Percentiles rank a stretch among this genome's conserved stretches.
Conservation (phyloP, 2,329 filamentous ascomycete genomes). For the Botryotinia globosa region DNA sequence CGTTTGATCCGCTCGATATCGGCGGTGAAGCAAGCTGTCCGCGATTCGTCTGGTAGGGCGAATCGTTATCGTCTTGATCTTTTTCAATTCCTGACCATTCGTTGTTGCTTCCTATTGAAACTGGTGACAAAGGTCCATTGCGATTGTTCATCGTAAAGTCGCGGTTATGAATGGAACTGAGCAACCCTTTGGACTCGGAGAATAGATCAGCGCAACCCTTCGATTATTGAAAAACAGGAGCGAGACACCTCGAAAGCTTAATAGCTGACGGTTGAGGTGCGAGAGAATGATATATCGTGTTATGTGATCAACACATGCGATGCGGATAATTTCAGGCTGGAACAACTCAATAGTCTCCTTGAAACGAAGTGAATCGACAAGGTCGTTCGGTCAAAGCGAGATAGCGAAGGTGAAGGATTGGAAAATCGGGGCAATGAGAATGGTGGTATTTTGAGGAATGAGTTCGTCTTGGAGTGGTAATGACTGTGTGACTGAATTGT, state of each 20-base stretch:
- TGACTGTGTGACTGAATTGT: conserved; percentile 20
- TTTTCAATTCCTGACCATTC: conserved; percentile 74
- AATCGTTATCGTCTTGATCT: conserved; percentile 54
- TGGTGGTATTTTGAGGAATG: background rate
- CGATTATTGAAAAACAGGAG: background rate
- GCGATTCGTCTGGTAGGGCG: conserved; percentile 51
- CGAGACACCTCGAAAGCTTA: conserved; percentile 2
- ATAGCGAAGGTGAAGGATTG: conserved; percentile 18
- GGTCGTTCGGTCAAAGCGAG: conserved; percentile 21
- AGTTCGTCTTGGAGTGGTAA: conserved; percentile 7
- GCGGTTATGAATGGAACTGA: conserved; percentile 16
- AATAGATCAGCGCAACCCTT: conserved; percentile 8
- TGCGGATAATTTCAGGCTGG: conserved; percentile 5
- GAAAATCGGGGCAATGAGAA: conserved; percentile 1
- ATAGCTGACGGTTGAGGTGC: background rate
- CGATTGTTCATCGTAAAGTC: conserved; percentile 61
- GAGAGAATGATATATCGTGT: background rate
- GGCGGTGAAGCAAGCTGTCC: conserved; percentile 67
- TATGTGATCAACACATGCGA: conserved; percentile 16
- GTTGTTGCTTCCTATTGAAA: conserved; percentile 71
- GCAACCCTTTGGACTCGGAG: conserved; percentile 9
- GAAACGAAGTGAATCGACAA: conserved; percentile 17
- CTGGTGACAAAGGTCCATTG: conserved; percentile 76
- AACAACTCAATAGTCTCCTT: conserved; percentile 14
- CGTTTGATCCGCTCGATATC: conserved; percentile 61